These are phyloP conservation scores for Monosporascus sp. DNA, from an alignment of 2,329 filamentous ascomycete species.

Conservation along the genomic window DNA sequence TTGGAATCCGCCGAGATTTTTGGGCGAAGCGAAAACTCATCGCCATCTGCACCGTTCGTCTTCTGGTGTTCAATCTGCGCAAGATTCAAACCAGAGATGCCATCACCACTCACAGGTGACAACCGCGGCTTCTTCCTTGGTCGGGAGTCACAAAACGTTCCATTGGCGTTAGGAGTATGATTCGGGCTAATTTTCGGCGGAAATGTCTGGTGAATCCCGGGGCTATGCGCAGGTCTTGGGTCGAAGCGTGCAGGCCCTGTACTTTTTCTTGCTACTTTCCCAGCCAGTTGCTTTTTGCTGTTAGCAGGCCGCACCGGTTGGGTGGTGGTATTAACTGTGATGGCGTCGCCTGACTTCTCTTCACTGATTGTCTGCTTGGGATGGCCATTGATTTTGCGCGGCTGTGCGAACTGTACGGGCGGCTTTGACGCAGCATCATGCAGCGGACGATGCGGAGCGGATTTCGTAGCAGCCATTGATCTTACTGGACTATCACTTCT, in stretches of 20 bases:
- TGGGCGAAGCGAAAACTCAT: background rate
- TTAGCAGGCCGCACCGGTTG: slow-evolving; percentile 2
- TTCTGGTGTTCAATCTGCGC: background rate
- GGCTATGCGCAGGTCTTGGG: background rate
- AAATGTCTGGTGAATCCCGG: slow-evolving; percentile 2
- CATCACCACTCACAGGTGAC: background rate
- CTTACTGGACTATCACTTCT: background rate
- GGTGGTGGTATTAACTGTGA: slow-evolving; percentile 11
- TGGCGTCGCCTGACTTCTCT: slow-evolving; percentile 10
- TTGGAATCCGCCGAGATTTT: background rate
- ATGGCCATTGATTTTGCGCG: background rate
- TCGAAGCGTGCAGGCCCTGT: background rate
- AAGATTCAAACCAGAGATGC: background rate
- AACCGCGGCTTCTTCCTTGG: slow-evolving; percentile 15
- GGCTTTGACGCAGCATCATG: background rate
- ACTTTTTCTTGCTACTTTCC: slow-evolving; percentile 20
- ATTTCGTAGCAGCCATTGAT: background rate
- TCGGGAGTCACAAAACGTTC: slow-evolving; percentile 4
- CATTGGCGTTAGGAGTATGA: slow-evolving; percentile 6
- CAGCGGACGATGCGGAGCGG: background rate
- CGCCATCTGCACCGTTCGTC: background rate
- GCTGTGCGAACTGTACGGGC: background rate
- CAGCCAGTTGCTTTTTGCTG: slow-evolving; percentile 19
- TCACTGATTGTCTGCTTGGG: background rate
- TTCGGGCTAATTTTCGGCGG: background rate